A percentile compares a stretch with the other conserved stretches of the same genome.
These are phyloP conservation scores for Metschnikowia proteae DNA, from an alignment of 805 yeast species.

Conservation along the genomic window DNA sequence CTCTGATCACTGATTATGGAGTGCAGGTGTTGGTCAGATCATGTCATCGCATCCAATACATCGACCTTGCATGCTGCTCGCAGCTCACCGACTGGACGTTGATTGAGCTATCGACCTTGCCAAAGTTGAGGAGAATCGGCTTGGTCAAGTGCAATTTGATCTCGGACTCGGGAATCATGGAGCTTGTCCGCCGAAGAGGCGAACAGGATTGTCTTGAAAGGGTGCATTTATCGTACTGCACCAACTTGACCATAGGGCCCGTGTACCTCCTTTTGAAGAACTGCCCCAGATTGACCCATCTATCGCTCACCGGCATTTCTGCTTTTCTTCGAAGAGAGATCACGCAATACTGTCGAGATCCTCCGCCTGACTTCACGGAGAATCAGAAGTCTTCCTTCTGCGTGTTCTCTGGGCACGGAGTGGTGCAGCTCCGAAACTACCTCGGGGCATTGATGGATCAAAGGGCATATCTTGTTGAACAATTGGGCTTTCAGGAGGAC, in stretches of 20 bases:
- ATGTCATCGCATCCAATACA: constrained; percentile 84
- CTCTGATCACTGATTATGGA: constrained; percentile 84
- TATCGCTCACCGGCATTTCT: constrained; percentile 86
- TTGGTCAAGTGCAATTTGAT: constrained; percentile 86
- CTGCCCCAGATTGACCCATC: constrained; percentile 84
- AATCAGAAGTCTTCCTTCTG: constrained; percentile 84
- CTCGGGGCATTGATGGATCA: constrained; percentile 38
- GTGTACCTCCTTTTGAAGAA: constrained; percentile 67
- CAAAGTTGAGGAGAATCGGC: constrained; percentile 85
- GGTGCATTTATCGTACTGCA: constrained; percentile 89
- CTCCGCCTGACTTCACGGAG: constrained; percentile 88
- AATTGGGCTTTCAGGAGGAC: constrained; percentile 14
- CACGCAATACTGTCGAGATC: constrained; percentile 81
- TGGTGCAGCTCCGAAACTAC: constrained; percentile 66
- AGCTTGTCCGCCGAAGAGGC: constrained; percentile 63
- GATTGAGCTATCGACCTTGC: constrained; percentile 68
- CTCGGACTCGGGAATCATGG: constrained; percentile 77
- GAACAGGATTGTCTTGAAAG: constrained; percentile 82
- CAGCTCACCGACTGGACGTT: constrained; percentile 84
- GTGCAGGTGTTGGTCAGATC: constrained; percentile 67
- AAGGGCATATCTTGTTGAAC: constrained; percentile 18
- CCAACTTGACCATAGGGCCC: constrained; percentile 73
- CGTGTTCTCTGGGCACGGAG: constrained; percentile 91
- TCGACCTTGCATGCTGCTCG: constrained; percentile 91
- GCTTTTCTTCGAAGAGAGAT: constrained; percentile 87